Percentiles rank a stretch among this genome's conserved stretches.
phyloP scores from a whole-genome alignment of 2,329 filamentous ascomycete species.

The Nothophoma quercina region DNA sequence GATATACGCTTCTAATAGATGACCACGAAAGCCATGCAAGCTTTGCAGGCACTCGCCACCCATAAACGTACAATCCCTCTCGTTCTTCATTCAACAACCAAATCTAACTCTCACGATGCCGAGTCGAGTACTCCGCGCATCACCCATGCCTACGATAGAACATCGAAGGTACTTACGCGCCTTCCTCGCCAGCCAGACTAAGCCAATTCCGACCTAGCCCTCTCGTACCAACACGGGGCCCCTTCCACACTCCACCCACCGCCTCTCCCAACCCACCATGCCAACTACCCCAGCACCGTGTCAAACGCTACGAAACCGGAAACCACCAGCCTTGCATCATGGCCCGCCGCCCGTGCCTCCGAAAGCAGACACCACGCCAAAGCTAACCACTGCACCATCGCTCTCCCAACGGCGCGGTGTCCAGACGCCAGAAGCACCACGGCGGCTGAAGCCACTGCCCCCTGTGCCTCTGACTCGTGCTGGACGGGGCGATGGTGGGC shows the following conservation, averaged over 20 bases:
- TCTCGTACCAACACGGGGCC: not conserved
- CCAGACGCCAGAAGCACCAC: not conserved
- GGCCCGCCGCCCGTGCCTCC: constrained; percentile 10
- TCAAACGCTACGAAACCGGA: constrained; percentile 3
- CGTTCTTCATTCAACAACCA: too few species aligned
- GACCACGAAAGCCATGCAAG: not conserved
- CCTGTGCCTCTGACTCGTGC: constrained; percentile 13
- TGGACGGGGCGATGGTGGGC: too few species aligned
- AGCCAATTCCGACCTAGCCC: not conserved
- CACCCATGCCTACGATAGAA: too few species aligned
- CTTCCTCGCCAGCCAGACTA: not conserved
- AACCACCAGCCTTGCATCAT: not conserved
- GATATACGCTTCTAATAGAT: not conserved
- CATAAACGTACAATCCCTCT: not conserved
- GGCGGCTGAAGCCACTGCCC: constrained; percentile 24
- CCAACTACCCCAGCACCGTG: not conserved
- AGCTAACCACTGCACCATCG: not conserved
- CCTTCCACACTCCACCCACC: not conserved
- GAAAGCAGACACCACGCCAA: constrained; percentile 8
- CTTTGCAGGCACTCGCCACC: not conserved
- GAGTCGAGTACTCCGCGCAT: too few species aligned
- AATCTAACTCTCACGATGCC: too few species aligned
- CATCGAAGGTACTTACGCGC: not conserved
- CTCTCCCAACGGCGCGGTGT: constrained; percentile 5
- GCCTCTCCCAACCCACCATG: constrained; percentile 1